Base-by-base conservation (phyloP, 371 early-diverging fungal species). In the Mucor circinelloides region DNA sequence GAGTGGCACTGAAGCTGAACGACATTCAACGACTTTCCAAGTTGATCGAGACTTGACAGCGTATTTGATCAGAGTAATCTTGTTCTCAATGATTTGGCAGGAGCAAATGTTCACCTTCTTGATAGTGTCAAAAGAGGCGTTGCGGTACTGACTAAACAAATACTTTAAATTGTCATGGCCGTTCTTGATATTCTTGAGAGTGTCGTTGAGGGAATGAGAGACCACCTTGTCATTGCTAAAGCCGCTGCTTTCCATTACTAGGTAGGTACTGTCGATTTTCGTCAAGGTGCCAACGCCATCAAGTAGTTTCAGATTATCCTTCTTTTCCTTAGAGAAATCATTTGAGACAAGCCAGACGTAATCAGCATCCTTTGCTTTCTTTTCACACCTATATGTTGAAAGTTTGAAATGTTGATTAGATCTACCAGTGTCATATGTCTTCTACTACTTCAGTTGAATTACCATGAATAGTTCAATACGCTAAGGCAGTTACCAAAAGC, bases 21-120 rank as follows among this genome's bases (percentile, higher is more conserved):
- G 30, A 15, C 63, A 70, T 40, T 66, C 66, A 59, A 70, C 36
- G n/a, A 66, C 67, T 46, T 63, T 27, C 71, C 66, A 70, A 12
- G 15, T 12, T 6, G 58, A 32, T 4, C 55, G 52, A 21, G 60
- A 70, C 8, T 66, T 34, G 25, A 59, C 66, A 31, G 17, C 4
- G 23, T 67, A 71, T 30, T 25, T 17, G 17, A 71, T 23, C 7
- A 71, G 28, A 27, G 71, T 71, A 28, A 66, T 56, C 36, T 71
- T 71, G 48, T 63, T 64, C 63, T 28, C 25, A 34, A 66, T 71
- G 4, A 63, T 62, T 19, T 65, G 66, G n/a, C 58, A 63, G 19
- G 63, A 31, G 21, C 30, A 68, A 3, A 58, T 17, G 9, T 40
- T 40, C 1, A 60, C 46, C 13, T 55, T 60, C 56, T 69, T 69